These are phyloP conservation scores for Candida ponderosae DNA, from an alignment of 805 yeast genomes.

Conservation along the genomic window DNA sequence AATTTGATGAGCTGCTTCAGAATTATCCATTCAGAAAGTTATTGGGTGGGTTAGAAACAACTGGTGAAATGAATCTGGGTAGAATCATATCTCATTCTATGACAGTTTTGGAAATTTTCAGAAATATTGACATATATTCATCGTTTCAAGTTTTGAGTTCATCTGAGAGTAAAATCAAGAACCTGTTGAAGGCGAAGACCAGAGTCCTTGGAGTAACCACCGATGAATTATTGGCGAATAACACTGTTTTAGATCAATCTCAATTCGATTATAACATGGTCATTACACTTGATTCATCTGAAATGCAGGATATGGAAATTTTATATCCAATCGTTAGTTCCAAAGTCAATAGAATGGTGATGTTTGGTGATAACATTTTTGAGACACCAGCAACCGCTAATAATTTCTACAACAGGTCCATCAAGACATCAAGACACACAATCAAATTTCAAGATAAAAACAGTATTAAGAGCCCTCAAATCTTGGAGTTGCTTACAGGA, in stretches of 20 bases:
- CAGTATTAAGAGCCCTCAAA: too few species aligned
- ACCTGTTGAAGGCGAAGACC: constrained; percentile 18
- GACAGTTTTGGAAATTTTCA: too few species aligned
- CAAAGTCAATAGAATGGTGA: constrained; percentile 18
- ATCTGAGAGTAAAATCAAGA: constrained; percentile 12
- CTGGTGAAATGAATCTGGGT: too few species aligned
- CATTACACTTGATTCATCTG: constrained; percentile 26
- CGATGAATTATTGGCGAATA: constrained; percentile 8
- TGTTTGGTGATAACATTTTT: constrained; percentile 26
- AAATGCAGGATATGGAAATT: constrained; percentile 23
- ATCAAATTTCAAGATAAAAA: too few species aligned
- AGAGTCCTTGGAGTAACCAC: constrained; percentile 22
- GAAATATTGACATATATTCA: too few species aligned
- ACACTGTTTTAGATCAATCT: constrained; percentile 6
- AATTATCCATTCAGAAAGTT: not conserved
- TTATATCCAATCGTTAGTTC: constrained; percentile 18
- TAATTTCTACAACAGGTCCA: too few species aligned
- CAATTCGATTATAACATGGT: constrained; percentile 21
- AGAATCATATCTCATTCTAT: too few species aligned
- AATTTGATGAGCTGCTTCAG: too few species aligned
- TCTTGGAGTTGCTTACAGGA: too few species aligned
- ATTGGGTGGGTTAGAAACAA: too few species aligned
- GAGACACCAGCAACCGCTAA: not conserved
- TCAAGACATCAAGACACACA: too few species aligned
- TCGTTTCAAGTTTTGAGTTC: constrained; percentile 19